Base-by-base conservation (phyloP, 306 rosid species). In the Acmispon strigosus region DNA sequence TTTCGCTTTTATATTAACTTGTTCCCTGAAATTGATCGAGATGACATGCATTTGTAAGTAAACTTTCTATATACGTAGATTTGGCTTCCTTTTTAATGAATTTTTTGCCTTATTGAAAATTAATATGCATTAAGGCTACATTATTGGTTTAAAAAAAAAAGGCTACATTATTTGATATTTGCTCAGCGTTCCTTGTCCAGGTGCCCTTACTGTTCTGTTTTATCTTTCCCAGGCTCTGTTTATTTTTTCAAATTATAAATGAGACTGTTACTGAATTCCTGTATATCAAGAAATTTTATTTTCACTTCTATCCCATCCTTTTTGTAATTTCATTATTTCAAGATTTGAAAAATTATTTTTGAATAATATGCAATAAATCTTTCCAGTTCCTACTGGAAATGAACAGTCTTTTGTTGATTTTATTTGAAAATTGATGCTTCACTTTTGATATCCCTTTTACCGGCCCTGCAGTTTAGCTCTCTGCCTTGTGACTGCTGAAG, bases 1-100 rank as follows among this genome's bases (percentile, higher is more conserved):
- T 86, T 94, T 74, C 92, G 96, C 52, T 94, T 89, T 82, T 94
- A 86, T 66, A 42, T 84, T 39, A 91, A 91, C 83, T 77, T 94
- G 73, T 94, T 91, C 78, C 22, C 81, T 4, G 97, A 94, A 70
- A 76, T 91, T 39, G 74, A 79, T 74, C 78, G 62, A 48, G 82
- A 84, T 74, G 94, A 87, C 64, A 10, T 84, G 54, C 50, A 83
- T 86, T 48, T 82, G 99, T 94, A 86, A 90, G 98, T 84, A 11
- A 78, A 81, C 60, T 27, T 69, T 67, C 81, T 13, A n/a, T 8
- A 36, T 71, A 29, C 45, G 29, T 45, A n/a, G 58, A 14, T 70
- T 73, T 50, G 52, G 13, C 14, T 24, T 37, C 52, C 45, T 1
- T 14, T 16, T 12, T 8, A 34, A 12, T 57, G 2, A 15, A n/a